Percentiles rank a stretch among this genome's conserved stretches.
Conservation (phyloP, 495 filamentous ascomycete species). For the Aspergillus heteromorphus region DNA sequence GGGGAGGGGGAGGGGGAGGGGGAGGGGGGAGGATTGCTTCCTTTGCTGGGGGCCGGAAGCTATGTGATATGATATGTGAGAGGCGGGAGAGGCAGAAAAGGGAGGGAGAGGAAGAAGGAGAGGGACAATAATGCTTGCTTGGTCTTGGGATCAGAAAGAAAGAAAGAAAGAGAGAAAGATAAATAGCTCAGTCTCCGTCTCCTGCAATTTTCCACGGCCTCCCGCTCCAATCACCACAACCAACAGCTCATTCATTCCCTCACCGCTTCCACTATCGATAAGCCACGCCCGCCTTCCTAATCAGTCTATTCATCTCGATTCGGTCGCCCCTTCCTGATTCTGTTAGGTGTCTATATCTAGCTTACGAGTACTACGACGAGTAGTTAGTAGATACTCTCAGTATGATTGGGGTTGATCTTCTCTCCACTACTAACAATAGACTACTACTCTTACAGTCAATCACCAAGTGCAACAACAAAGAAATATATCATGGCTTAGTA, state of each 20-base stretch:
- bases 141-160: not conserved
- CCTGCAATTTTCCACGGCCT: constrained; percentile 23
- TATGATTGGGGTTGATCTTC: no score
- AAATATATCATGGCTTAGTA: no score
- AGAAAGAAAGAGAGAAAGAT: not conserved
- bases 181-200: constrained; percentile 3
- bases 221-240: constrained; percentile 21
- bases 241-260: constrained; percentile 8
- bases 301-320: no score
- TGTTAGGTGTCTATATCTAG: no score
- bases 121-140: not conserved
- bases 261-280: constrained; percentile 21
- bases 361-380: no score
- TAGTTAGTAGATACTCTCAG: no score
- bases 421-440: no score
- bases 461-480: no score
- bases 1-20: no score
- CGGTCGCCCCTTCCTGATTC: no score
- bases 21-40: not conserved
- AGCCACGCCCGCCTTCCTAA: not conserved
- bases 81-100: not conserved
- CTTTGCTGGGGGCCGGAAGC: not conserved
- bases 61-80: not conserved
- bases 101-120: not conserved
- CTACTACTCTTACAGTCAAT: no score